phyloP scores from a whole-genome alignment of 768 basidiomycete genomes.

The Pseudohyphozyma bogoriensis region DNA sequence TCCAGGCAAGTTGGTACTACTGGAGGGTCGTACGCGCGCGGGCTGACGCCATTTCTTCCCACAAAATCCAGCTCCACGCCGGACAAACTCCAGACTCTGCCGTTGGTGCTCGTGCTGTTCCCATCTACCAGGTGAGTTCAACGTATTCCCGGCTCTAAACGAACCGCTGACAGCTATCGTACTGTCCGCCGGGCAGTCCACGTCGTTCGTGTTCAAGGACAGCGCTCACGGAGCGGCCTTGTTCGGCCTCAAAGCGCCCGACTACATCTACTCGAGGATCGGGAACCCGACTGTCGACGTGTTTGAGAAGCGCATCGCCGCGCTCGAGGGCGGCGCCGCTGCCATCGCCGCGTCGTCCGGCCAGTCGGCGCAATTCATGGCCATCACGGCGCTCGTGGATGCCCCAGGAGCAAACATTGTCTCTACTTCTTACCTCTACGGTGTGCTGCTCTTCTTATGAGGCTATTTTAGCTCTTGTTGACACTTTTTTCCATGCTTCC shows the following conservation, averaged over 20 bases:
- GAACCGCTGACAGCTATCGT: too few relatives aligned
- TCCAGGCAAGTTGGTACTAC: not conserved
- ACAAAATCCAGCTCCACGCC: slow-evolving; percentile 72
- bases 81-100: slow-evolving; percentile 42
- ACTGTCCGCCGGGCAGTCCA: not conserved
- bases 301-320: slow-evolving; percentile 67
- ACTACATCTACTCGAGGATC: slow-evolving; percentile 41
- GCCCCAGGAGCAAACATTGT: slow-evolving; percentile 72
- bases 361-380: slow-evolving; percentile 58
- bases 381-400: slow-evolving; percentile 42
- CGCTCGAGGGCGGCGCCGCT: slow-evolving; percentile 67
- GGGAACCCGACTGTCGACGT: slow-evolving; percentile 44
- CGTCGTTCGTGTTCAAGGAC: slow-evolving; percentile 24
- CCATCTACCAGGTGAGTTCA: slow-evolving; percentile 47
- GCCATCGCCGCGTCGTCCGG: slow-evolving; percentile 51
- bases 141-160: not conserved
- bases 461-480: not conserved
- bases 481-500: slow-evolving; percentile 45
- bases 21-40: not conserved
- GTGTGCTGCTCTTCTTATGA: not conserved
- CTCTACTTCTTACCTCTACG: not conserved
- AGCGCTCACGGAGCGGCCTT: slow-evolving; percentile 60
- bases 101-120: slow-evolving; percentile 52
- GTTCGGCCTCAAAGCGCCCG: slow-evolving; percentile 47
- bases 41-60: slow-evolving; percentile 38